Evolutionary conservation across 2,329 filamentous ascomycete species (phyloP).

Genomic region (Ophiostoma pallidulum): DNA sequence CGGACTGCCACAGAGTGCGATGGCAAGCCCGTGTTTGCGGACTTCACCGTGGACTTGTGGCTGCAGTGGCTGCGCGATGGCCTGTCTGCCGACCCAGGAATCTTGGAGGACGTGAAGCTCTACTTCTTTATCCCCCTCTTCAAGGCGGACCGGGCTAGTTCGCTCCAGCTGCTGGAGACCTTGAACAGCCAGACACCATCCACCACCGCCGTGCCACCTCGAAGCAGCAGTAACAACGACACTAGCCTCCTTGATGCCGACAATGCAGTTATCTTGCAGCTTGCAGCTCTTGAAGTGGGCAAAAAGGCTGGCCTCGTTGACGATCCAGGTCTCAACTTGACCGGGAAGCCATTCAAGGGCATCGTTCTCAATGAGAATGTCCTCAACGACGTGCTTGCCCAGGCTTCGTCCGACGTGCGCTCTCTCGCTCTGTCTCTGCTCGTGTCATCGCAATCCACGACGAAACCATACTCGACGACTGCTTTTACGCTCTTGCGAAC

Average conservation of each 20-base stretch:
- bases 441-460: conserved; percentile 64
- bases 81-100: conserved; percentile 37
- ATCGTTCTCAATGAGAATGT: conserved; percentile 32
- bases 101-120: conserved; percentile 53
- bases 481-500: conserved; percentile 54
- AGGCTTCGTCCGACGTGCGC: conserved; percentile 56
- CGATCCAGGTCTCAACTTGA: conserved; percentile 37
- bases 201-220: too few relatives aligned
- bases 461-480: conserved; percentile 56
- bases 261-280: conserved; percentile 47
- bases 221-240: neutral
- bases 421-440: conserved; percentile 75
- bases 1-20: conserved; percentile 23
- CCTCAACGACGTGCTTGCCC: conserved; percentile 43
- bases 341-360: conserved; percentile 8
- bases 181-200: conserved; percentile 31
- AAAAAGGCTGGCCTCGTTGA: conserved; percentile 62
- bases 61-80: conserved; percentile 46
- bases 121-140: conserved; percentile 56
- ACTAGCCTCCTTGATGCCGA: conserved; percentile 30
- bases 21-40: conserved; percentile 19
- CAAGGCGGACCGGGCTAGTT: conserved; percentile 44
- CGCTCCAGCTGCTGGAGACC: conserved; percentile 48
- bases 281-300: conserved; percentile 60
- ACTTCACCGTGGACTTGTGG: conserved; percentile 38